Conservation (phyloP, 202 grass and related monocot genomes). For the Bolboschoenoplectus hybrid region DNA sequence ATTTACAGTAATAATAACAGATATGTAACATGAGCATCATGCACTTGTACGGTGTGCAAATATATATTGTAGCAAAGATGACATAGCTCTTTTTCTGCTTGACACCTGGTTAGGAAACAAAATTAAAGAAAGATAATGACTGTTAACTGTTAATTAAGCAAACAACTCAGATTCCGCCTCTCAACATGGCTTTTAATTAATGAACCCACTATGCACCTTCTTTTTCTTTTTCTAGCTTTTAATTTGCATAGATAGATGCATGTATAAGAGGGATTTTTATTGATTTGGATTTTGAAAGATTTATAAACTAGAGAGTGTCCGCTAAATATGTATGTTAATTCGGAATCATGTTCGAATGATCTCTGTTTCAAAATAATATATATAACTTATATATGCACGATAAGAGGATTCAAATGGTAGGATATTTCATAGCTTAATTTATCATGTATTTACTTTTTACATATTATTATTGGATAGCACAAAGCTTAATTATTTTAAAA, state of each 20-base stretch:
- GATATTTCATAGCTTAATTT: no score
- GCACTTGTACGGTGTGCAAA: slow-evolving; percentile 4
- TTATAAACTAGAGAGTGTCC: no score
- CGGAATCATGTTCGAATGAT: no score
- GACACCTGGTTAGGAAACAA: not conserved
- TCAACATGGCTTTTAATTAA: not conserved
- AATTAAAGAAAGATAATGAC: not conserved
- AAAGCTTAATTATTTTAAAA: no score
- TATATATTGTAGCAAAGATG: slow-evolving; percentile 5
- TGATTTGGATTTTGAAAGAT: no score
- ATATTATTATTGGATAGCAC: no score
- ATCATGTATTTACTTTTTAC: no score
- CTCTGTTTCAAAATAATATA: no score
- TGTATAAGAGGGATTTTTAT: no score
- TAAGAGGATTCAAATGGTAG: no score
- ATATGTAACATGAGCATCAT: not conserved
- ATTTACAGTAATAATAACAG: slow-evolving; percentile 1
- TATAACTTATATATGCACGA: no score
- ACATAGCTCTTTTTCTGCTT: not conserved
- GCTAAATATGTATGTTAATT: no score
- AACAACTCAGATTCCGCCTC: not conserved
- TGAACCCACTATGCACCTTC: not conserved
- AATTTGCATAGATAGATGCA: not conserved
- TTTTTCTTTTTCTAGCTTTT: not conserved
- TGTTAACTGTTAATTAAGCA: not conserved